Evolutionary conservation across 768 basidiomycete species (phyloP).

Genomic region (Grammothele lineata): DNA sequence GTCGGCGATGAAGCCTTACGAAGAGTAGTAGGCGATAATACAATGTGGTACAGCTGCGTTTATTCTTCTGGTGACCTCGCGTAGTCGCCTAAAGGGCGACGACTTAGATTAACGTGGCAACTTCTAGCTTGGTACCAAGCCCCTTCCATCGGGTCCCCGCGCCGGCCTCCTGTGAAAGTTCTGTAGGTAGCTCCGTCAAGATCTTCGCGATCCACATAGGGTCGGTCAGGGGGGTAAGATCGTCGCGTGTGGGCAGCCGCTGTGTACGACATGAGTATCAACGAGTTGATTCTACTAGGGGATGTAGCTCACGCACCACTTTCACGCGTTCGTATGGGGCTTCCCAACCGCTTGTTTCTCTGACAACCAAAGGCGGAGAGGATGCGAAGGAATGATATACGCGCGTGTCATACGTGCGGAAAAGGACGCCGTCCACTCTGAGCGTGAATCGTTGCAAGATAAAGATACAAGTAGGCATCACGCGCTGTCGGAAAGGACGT

Average conservation of each 20-base stretch:
- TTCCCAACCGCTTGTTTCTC: constrained; percentile 89
- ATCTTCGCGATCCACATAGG: constrained; percentile 75
- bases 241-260: constrained; percentile 69
- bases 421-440: constrained; percentile 92
- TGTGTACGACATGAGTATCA: constrained; percentile 23
- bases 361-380: constrained; percentile 56
- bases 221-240: constrained; percentile 87
- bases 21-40: too few species aligned
- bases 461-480: constrained; percentile 95
- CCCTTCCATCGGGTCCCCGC: constrained; percentile 85
- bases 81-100: too few species aligned
- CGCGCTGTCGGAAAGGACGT: constrained; percentile 52
- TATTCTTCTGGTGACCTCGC: too few species aligned
- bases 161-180: constrained; percentile 54
- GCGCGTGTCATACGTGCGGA: constrained; percentile 84
- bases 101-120: constrained; percentile 33
- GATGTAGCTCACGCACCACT: constrained; percentile 43
- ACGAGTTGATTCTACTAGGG: background rate
- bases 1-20: too few species aligned
- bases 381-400: constrained; percentile 81
- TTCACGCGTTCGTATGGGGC: constrained; percentile 81
- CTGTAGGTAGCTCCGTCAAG: constrained; percentile 57
- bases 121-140: constrained; percentile 60
- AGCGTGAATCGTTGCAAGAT: constrained; percentile 88
- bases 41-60: too few species aligned